Percentiles rank a stretch among this genome's conserved stretches.
Evolutionary conservation across 768 basidiomycete genomes (phyloP).

Genomic region (Naganishia kalamii): DNA sequence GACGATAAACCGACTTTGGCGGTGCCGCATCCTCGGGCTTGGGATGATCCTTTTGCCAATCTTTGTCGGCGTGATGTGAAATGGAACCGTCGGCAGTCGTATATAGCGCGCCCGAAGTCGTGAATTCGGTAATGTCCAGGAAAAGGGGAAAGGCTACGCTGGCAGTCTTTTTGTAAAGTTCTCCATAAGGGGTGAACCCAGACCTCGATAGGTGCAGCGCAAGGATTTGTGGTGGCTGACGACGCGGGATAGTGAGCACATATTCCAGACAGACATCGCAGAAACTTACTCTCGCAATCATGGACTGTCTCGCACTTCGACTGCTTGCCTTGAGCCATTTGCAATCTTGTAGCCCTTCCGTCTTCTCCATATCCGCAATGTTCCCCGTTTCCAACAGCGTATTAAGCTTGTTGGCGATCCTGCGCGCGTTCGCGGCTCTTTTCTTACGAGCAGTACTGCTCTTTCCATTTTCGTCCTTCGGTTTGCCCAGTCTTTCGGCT

Average conservation of each 20-base stretch:
- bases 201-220: constrained; percentile 89
- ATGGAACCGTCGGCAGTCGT: constrained; percentile 64
- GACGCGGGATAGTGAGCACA: neutral
- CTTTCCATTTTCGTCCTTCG: neutral
- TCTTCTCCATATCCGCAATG: constrained; percentile 65
- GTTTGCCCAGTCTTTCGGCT: constrained; percentile 51
- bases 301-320: constrained; percentile 75
- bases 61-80: constrained; percentile 58
- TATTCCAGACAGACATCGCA: neutral
- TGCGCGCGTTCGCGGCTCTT: constrained; percentile 63
- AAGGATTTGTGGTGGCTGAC: constrained; percentile 74
- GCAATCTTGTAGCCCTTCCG: constrained; percentile 58
- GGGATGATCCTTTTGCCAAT: constrained; percentile 40
- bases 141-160: constrained; percentile 75
- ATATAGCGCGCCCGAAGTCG: constrained; percentile 71
- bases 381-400: constrained; percentile 64
- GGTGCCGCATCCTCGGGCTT: neutral
- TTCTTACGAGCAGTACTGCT: constrained; percentile 9
- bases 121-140: constrained; percentile 82
- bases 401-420: constrained; percentile 59
- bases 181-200: constrained; percentile 63
- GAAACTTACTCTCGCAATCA: constrained; percentile 71
- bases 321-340: constrained; percentile 71
- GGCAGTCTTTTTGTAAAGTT: constrained; percentile 75
- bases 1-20: constrained; percentile 66